Conservation (phyloP, 495 filamentous ascomycete genomes). For the Penicillium malachiteum region DNA sequence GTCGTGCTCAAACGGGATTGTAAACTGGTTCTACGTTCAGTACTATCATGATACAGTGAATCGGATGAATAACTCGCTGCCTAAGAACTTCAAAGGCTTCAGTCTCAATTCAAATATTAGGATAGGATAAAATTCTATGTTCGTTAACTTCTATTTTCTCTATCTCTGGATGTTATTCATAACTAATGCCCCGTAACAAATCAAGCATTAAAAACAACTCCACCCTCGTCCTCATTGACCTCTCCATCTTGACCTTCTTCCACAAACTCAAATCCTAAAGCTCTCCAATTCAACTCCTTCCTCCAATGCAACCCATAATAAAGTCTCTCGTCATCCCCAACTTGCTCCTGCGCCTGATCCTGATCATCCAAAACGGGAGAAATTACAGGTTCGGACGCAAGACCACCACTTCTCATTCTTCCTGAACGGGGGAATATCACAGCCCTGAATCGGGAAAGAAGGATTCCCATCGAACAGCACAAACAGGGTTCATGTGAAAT, state of each 20-base stretch:
- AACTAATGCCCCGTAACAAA: background rate
- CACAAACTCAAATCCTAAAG: conserved; percentile 79
- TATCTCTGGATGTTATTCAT: background rate
- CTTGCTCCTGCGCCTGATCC: background rate
- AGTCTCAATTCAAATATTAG: no score
- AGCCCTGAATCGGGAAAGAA: conserved; percentile 83
- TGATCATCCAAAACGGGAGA: conserved; percentile 12
- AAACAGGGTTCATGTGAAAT: conserved; percentile 92
- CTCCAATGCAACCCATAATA: conserved; percentile 88
- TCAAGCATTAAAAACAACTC: conserved; percentile 20
- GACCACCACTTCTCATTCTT: conserved; percentile 37
- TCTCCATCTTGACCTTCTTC: conserved; percentile 21
- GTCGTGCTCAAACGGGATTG: no score
- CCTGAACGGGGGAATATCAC: conserved; percentile 70
- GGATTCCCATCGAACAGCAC: conserved; percentile 93
- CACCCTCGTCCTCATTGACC: background rate
- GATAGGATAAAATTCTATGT: no score
- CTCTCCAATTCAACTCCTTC: conserved; percentile 90
- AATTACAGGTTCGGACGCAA: conserved; percentile 40
- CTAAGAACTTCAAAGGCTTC: no score
- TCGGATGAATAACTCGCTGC: no score
- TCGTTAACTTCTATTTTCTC: no score
- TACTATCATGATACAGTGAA: no score
- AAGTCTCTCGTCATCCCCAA: conserved; percentile 50
- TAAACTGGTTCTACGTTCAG: no score